These are phyloP conservation scores for Exophiala viscosa DNA, from an alignment of 2,329 filamentous ascomycete species.

Conservation along the genomic window DNA sequence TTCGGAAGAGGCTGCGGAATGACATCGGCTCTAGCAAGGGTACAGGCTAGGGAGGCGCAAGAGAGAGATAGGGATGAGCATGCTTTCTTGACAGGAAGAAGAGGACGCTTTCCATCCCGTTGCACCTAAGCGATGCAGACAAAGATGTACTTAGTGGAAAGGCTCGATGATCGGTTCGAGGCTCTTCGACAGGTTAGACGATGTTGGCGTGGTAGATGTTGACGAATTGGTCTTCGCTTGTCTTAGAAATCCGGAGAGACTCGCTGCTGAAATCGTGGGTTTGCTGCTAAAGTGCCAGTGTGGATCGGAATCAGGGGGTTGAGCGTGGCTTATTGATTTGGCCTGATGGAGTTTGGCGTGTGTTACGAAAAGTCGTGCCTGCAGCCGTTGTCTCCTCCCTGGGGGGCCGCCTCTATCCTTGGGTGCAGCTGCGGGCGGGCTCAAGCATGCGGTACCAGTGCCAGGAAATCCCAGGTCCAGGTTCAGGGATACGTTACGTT, in stretches of 20 bases:
- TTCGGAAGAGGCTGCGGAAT: conserved; percentile 13
- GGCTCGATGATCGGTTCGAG: too few relatives aligned
- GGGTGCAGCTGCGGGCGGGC: too few relatives aligned
- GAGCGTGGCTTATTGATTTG: background rate
- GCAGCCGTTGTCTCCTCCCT: conserved; percentile 1
- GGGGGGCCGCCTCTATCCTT: too few relatives aligned
- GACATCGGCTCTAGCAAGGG: conserved; percentile 9
- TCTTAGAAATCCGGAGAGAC: too few relatives aligned
- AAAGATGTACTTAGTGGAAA: too few relatives aligned
- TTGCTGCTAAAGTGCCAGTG: background rate
- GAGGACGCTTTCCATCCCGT: too few relatives aligned
- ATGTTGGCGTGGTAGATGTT: conserved; percentile 1
- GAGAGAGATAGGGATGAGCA: conserved; percentile 6
- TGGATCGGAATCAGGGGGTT: conserved; percentile 3
- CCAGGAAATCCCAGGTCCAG: background rate
- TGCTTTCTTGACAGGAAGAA: background rate
- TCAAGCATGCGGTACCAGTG: background rate
- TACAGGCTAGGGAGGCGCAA: background rate
- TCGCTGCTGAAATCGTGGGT: background rate
- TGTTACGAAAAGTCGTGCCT: conserved; percentile 5
- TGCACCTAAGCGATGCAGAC: too few relatives aligned
- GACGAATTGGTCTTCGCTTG: background rate
- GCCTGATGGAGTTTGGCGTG: conserved; percentile 2
- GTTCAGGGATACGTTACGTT: background rate
- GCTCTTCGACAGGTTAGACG: background rate